These are phyloP conservation scores for Selaginella tamariscina DNA, from an alignment of 75 land plant genomes.

Conservation along the genomic window DNA sequence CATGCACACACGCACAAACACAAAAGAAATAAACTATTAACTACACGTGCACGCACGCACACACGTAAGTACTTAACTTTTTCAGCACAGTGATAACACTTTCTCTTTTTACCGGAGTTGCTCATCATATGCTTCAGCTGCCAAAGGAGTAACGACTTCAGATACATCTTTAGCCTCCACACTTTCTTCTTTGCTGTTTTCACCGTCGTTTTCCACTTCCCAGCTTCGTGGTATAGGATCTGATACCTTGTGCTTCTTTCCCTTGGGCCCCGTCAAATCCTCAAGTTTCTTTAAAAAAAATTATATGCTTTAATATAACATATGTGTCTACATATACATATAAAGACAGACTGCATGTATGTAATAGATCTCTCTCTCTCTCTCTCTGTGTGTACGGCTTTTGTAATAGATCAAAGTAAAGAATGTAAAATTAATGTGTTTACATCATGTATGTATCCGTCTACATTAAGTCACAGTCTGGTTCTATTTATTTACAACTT, in stretches of 20 bases:
- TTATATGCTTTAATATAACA: no score
- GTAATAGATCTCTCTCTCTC: no score
- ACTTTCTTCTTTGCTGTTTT: constrained; percentile 18
- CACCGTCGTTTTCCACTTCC: constrained; percentile 29
- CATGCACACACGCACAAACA: neutral
- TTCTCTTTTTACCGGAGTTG: constrained; percentile 61
- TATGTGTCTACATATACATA: no score
- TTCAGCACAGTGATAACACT: constrained; percentile 51
- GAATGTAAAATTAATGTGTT: no score
- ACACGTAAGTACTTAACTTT: no score
- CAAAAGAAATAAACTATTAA: neutral
- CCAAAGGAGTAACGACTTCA: constrained; percentile 85
- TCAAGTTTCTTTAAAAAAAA: constrained; percentile 42
- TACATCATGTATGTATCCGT: neutral
- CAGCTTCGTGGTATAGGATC: constrained; percentile 62
- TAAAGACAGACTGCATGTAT: no score
- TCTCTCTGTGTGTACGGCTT: no score
- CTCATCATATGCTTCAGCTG: constrained; percentile 58
- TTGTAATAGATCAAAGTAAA: no score
- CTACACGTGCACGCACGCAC: constrained; percentile 25
- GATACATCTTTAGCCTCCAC: constrained; percentile 37
- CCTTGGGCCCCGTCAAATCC: constrained; percentile 35
- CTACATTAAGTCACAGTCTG: neutral
- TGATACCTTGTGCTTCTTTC: constrained; percentile 53
- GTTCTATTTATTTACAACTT: neutral